A percentile compares a stretch with the other conserved stretches of the same genome.
phyloP scores from a whole-genome alignment of 2,329 filamentous ascomycete species.

The Lecanicillium sp. region DNA sequence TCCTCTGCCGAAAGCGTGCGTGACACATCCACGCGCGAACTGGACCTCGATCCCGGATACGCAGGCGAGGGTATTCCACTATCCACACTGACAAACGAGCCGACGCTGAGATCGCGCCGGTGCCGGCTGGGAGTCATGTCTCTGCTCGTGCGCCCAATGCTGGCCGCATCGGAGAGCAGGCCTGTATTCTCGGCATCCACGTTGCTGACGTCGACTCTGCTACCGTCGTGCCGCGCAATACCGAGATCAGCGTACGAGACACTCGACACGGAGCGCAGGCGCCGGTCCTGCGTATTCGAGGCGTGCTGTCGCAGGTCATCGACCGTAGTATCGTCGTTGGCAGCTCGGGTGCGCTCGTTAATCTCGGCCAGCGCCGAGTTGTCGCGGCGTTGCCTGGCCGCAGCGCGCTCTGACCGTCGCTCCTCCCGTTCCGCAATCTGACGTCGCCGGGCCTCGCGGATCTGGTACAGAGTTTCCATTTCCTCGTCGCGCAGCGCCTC shows the following conservation, averaged over 20 bases:
- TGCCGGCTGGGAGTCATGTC: slow-evolving; percentile 22
- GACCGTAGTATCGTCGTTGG: slow-evolving; percentile 39
- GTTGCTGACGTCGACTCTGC: slow-evolving; percentile 64
- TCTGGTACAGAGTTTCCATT: slow-evolving; percentile 90
- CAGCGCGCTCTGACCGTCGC: slow-evolving; percentile 58
- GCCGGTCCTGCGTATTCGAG: slow-evolving; percentile 47
- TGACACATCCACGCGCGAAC: not conserved
- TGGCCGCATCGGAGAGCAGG: slow-evolving; percentile 63
- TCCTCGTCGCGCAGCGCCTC: slow-evolving; percentile 75
- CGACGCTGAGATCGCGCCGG: slow-evolving; percentile 39
- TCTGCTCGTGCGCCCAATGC: slow-evolving; percentile 37
- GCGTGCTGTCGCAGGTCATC: slow-evolving; percentile 52
- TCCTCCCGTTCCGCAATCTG: slow-evolving; percentile 73
- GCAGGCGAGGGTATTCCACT: slow-evolving; percentile 35
- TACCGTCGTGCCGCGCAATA: slow-evolving; percentile 70
- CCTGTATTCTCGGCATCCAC: slow-evolving; percentile 65
- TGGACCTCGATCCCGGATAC: slow-evolving; percentile 5
- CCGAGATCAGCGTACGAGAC: slow-evolving; percentile 73
- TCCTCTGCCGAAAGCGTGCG: not conserved
- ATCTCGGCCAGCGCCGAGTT: slow-evolving; percentile 59
- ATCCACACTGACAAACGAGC: slow-evolving; percentile 48
- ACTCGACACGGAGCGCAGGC: slow-evolving; percentile 62
- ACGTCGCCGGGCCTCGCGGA: slow-evolving; percentile 67
- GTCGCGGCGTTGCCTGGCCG: slow-evolving; percentile 68
- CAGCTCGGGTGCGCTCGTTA: slow-evolving; percentile 45